Evolutionary conservation across 129 eudicot species (phyloP).

Genomic region (Saussurea involucrata): DNA sequence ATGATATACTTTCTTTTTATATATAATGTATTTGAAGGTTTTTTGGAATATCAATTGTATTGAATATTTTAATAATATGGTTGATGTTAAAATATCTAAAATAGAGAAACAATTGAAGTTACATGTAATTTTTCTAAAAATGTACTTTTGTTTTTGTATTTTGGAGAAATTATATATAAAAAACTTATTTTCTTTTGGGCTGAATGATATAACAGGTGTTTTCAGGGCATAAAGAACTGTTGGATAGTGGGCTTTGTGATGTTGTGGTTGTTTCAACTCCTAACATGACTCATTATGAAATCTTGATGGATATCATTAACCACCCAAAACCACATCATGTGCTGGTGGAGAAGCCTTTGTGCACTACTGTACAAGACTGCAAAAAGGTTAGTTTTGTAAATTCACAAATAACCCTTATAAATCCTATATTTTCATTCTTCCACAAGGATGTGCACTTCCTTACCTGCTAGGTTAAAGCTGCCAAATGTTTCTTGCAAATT

Average conservation of each 20-base stretch:
- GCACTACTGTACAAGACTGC: constrained; percentile 85
- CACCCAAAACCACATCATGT: constrained; percentile 90
- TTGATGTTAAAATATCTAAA: neutral
- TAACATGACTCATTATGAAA: constrained; percentile 91
- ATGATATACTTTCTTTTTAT: no score
- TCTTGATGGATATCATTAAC: constrained; percentile 81
- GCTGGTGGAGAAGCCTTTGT: constrained; percentile 91
- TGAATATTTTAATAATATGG: neutral
- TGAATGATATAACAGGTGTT: constrained; percentile 50
- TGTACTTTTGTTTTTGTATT: neutral
- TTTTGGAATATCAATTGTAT: no score
- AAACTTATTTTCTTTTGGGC: neutral
- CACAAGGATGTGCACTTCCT: neutral
- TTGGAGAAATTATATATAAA: neutral
- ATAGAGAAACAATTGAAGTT: no score
- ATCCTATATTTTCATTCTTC: neutral
- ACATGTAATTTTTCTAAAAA: no score
- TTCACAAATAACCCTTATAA: neutral
- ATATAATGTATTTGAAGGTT: no score
- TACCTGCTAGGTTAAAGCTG: neutral
- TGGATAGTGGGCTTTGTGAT: constrained; percentile 89
- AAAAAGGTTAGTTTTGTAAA: constrained; percentile 46
- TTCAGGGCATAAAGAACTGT: constrained; percentile 70
- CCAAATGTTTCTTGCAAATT: no score
- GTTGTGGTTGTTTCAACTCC: constrained; percentile 85